Evolutionary conservation across 2,329 filamentous ascomycete genomes (phyloP).

Genomic region (Claviceps paspali): DNA sequence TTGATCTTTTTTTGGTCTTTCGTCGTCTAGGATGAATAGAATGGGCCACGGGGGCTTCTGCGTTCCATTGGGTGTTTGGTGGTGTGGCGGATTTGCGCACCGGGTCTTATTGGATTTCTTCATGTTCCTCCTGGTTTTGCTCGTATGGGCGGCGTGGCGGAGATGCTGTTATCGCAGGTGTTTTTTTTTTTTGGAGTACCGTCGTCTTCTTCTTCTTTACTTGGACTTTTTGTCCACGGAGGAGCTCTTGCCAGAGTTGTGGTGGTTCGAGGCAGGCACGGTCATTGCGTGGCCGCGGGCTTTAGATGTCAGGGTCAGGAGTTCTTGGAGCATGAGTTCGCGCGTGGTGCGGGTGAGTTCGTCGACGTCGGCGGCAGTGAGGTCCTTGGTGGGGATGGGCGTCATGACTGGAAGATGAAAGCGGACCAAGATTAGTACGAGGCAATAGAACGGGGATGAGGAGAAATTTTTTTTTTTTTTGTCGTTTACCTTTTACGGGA

Average conservation of each 20-base stretch:
- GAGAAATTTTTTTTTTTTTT: too few relatives aligned
- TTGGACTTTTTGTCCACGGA: conserved; percentile 13
- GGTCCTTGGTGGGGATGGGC: conserved; percentile 60
- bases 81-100: too few relatives aligned
- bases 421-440: too few relatives aligned
- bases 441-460: too few relatives aligned
- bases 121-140: too few relatives aligned
- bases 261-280: conserved; percentile 12
- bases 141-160: too few relatives aligned
- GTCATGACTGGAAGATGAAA: conserved; percentile 47
- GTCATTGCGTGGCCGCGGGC: conserved; percentile 26
- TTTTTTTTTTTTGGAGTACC: not conserved
- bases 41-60: too few relatives aligned
- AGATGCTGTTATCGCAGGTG: not conserved
- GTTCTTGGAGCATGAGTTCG: conserved; percentile 60
- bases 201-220: too few relatives aligned
- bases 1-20: too few relatives aligned
- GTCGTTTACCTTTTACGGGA: conserved; percentile 55
- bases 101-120: too few relatives aligned
- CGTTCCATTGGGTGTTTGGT: too few relatives aligned
- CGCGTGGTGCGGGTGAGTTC: conserved; percentile 51
- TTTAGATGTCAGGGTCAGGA: conserved; percentile 37
- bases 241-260: conserved; percentile 15
- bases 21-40: too few relatives aligned
- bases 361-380: conserved; percentile 65